A percentile compares a stretch with the other conserved stretches of the same genome.
Evolutionary conservation across 768 basidiomycete species (phyloP).

Genomic region (Dioszegia crocea): DNA sequence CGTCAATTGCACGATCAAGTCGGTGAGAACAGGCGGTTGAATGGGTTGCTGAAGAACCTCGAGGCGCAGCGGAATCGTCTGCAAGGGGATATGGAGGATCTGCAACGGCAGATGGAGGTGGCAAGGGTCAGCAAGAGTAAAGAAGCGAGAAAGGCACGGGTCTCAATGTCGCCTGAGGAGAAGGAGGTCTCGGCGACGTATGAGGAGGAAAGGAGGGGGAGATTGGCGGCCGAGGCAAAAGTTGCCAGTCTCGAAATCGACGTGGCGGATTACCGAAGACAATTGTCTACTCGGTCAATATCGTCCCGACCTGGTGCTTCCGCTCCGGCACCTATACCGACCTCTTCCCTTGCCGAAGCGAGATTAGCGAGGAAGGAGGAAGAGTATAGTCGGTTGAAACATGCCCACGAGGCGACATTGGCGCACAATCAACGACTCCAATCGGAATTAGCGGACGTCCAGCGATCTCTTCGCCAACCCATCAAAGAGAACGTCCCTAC

Average conservation of each 20-base stretch:
- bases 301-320: not conserved
- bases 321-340: not conserved
- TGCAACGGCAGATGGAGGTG: constrained; percentile 65
- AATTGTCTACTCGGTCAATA: constrained; percentile 23
- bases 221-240: constrained; percentile 56
- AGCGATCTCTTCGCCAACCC: constrained; percentile 9
- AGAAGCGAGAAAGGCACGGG: constrained; percentile 29
- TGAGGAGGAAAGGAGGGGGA: constrained; percentile 64
- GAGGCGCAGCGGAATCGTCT: constrained; percentile 74
- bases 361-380: constrained; percentile 21
- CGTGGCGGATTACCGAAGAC: constrained; percentile 50
- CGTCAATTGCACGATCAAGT: constrained; percentile 79
- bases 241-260: constrained; percentile 50
- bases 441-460: constrained; percentile 26
- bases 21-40: constrained; percentile 68
- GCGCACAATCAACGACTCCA: constrained; percentile 23
- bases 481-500: constrained; percentile 8
- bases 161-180: constrained; percentile 55
- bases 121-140: constrained; percentile 27
- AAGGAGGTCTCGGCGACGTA: constrained; percentile 61
- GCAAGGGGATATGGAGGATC: constrained; percentile 76
- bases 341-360: constrained; percentile 11
- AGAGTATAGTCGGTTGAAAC: constrained; percentile 2
- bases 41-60: constrained; percentile 73
- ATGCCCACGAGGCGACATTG: constrained; percentile 16